phyloP scores from a whole-genome alignment of 2,329 filamentous ascomycete species.

The Alternaria sp. region DNA sequence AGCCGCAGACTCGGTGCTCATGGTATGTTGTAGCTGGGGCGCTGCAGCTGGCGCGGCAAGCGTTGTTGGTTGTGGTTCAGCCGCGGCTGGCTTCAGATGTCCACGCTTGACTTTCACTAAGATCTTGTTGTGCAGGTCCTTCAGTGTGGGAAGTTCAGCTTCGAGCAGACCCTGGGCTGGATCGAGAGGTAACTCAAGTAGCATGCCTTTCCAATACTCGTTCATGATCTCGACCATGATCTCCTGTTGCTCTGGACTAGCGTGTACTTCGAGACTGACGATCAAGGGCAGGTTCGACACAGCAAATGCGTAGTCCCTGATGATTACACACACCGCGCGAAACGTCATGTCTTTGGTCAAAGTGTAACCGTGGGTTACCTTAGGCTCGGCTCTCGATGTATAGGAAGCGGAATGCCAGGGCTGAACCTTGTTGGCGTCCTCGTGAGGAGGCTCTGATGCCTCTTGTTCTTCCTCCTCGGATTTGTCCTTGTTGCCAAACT shows the following conservation, averaged over 20 bases:
- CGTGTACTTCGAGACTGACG: constrained; percentile 91
- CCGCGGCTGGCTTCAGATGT: constrained; percentile 38
- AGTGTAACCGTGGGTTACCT: constrained; percentile 84
- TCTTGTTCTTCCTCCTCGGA: constrained; percentile 27
- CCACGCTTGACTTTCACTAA: constrained; percentile 60
- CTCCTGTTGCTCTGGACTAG: constrained; percentile 80
- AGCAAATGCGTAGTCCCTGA: constrained; percentile 79
- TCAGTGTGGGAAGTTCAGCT: constrained; percentile 69
- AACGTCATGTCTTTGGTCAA: constrained; percentile 87
- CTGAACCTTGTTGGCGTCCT: constrained; percentile 25
- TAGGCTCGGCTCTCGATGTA: constrained; percentile 65
- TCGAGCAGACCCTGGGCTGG: constrained; percentile 49
- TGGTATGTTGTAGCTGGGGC: constrained; percentile 28
- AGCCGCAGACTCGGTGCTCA: constrained; percentile 27
- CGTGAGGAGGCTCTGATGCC: constrained; percentile 10
- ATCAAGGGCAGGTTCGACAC: constrained; percentile 80
- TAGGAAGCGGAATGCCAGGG: constrained; percentile 43
- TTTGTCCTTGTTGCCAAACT: constrained; percentile 39
- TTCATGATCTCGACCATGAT: constrained; percentile 95
- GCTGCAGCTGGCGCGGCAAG: constrained; percentile 37
- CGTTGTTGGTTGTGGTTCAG: constrained; percentile 37
- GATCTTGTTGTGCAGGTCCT: constrained; percentile 78
- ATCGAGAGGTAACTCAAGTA: constrained; percentile 67
- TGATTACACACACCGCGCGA: constrained; percentile 81
- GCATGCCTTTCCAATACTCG: constrained; percentile 78